Evolutionary conservation across 768 basidiomycete genomes (phyloP).

Genomic region (Lyophyllum atratum): DNA sequence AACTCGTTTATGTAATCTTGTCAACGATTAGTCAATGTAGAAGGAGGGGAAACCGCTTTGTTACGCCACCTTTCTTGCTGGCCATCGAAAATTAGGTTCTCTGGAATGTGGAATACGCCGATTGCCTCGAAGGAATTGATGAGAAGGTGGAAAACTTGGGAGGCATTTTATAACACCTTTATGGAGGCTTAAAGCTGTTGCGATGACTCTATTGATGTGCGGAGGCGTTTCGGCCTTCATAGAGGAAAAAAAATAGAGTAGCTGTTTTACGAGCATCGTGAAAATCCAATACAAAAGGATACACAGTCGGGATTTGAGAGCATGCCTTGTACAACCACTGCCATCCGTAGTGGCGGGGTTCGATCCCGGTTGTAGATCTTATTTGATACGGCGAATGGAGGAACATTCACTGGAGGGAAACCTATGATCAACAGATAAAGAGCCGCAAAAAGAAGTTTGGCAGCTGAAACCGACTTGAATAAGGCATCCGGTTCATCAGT

Average conservation of each 20-base stretch:
- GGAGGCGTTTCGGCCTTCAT: neutral
- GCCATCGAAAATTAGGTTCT: neutral
- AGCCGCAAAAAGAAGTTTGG: neutral
- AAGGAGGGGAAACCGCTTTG: neutral
- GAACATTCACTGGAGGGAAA: neutral
- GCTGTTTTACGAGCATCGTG: neutral
- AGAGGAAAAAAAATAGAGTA: neutral
- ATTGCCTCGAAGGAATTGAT: neutral
- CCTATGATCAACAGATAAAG: neutral
- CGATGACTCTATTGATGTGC: neutral
- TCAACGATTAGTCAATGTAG: neutral
- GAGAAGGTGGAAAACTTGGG: neutral
- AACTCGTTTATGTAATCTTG: slow-evolving; percentile 20
- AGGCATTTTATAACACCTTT: neutral
- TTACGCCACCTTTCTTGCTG: neutral
- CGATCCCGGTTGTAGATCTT: neutral
- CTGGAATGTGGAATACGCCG: neutral
- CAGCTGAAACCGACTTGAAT: neutral
- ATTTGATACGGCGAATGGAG: neutral
- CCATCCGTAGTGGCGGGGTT: neutral
- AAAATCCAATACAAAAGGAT: neutral
- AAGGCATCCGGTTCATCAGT: neutral
- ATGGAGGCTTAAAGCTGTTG: slow-evolving; percentile 1
- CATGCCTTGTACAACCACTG: neutral
- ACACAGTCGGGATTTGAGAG: neutral